These are phyloP conservation scores for Cucurbita maxima DNA, from an alignment of 306 rosid genomes.

Conservation along the genomic window DNA sequence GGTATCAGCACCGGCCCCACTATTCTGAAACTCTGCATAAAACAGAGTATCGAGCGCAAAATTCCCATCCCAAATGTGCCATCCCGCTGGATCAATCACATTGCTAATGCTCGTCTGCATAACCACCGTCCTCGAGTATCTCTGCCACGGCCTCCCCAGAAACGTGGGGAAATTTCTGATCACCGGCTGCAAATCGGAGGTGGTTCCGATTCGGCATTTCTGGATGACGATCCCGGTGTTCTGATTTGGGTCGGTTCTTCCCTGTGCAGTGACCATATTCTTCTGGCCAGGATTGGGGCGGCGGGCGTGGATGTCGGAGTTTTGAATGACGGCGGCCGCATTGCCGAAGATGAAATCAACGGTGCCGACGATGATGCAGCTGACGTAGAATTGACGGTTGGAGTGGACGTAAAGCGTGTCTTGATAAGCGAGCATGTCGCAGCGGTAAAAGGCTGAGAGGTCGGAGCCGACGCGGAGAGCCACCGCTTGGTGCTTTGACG, in stretches of 20 bases:
- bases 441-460: constrained; percentile 64
- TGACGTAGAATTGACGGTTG: constrained; percentile 60
- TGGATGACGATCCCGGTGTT: constrained; percentile 89
- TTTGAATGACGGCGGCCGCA: constrained; percentile 54
- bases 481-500: constrained; percentile 89
- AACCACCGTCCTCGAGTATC: constrained; percentile 66
- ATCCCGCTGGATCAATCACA: constrained; percentile 57
- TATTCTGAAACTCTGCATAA: constrained; percentile 55
- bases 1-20: constrained; percentile 59
- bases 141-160: constrained; percentile 89
- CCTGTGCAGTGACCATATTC: constrained; percentile 88
- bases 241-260: constrained; percentile 74
- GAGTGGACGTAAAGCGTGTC: constrained; percentile 88
- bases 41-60: constrained; percentile 59
- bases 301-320: constrained; percentile 74
- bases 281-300: constrained; percentile 63
- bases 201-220: constrained; percentile 58
- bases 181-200: constrained; percentile 34
- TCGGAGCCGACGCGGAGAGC: constrained; percentile 81
- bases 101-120: constrained; percentile 43
- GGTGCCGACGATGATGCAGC: constrained; percentile 48
- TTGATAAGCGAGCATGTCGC: constrained; percentile 68
- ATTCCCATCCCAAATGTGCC: constrained; percentile 62
- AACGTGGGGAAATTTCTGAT: constrained; percentile 35
- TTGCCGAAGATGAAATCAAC: constrained; percentile 89